phyloP scores from a whole-genome alignment of 2,329 filamentous ascomycete species.

The Pyrenophora teres region DNA sequence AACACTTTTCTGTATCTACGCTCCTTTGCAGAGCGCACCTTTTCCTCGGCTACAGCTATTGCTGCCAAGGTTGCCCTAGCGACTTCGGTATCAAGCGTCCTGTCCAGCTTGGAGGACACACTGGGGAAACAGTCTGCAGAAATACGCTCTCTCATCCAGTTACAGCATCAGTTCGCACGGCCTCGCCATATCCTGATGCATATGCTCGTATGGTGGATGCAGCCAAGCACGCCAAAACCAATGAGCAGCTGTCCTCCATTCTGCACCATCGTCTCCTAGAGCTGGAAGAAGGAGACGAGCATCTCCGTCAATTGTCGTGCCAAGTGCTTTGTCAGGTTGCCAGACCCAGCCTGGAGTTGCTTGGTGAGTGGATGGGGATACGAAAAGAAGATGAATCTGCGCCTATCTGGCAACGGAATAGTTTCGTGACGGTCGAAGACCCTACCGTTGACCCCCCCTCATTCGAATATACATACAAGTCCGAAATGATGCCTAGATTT shows the following conservation, averaged over 20 bases:
- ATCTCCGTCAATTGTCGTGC: conserved; percentile 67
- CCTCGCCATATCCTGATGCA: conserved; percentile 59
- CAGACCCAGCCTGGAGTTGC: conserved; percentile 68
- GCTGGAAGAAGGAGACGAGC: conserved; percentile 66
- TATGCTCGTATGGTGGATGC: conserved; percentile 53
- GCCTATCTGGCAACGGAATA: conserved; percentile 33
- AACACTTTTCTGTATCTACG: conserved; percentile 43
- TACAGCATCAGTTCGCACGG: conserved; percentile 50
- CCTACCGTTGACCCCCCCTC: conserved; percentile 25
- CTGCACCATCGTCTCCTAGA: conserved; percentile 48
- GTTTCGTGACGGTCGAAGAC: conserved; percentile 40
- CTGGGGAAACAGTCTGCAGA: conserved; percentile 36
- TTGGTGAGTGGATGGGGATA: conserved; percentile 77
- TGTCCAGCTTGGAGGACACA: conserved; percentile 49
- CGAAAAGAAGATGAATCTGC: conserved; percentile 45
- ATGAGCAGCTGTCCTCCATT: conserved; percentile 47
- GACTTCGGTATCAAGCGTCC: conserved; percentile 46
- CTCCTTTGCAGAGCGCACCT: conserved; percentile 46
- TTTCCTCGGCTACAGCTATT: conserved; percentile 41
- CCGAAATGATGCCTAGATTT: conserved; percentile 71
- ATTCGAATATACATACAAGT: conserved; percentile 66
- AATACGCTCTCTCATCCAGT: conserved; percentile 47
- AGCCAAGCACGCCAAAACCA: conserved; percentile 50
- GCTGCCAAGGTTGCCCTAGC: conserved; percentile 51
- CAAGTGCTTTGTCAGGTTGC: conserved; percentile 69